These are phyloP conservation scores for Emericellopsis terricola DNA, from an alignment of 495 filamentous ascomycete species.

Conservation along the genomic window DNA sequence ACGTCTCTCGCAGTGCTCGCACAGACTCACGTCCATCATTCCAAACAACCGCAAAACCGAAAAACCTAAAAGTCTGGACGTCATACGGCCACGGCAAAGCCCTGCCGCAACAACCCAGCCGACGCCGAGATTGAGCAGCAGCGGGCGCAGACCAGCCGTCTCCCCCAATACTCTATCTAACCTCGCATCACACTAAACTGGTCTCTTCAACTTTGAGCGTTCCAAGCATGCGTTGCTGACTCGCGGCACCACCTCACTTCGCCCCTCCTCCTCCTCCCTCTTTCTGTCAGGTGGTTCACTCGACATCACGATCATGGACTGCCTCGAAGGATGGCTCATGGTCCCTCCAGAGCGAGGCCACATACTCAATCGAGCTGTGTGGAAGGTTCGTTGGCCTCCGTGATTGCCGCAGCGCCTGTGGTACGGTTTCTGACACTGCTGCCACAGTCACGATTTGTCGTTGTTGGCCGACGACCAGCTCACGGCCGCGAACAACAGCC, in stretches of 20 bases:
- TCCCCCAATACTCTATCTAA: too few relatives aligned
- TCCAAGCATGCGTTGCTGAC: constrained; percentile 1
- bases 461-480: constrained; percentile 17
- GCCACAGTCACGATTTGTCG: constrained; percentile 25
- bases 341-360: constrained; percentile 36
- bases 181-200: too few relatives aligned
- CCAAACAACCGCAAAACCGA: too few relatives aligned
- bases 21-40: too few relatives aligned
- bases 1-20: too few relatives aligned
- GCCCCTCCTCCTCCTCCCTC: neutral
- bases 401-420: neutral
- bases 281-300: neutral
- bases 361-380: constrained; percentile 34
- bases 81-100: too few relatives aligned
- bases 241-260: neutral
- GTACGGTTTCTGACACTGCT: constrained; percentile 1
- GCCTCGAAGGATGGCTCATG: constrained; percentile 33
- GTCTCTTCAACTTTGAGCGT: too few relatives aligned
- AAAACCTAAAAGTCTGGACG: too few relatives aligned
- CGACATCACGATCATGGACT: constrained; percentile 28
- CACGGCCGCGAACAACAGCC: constrained; percentile 3
- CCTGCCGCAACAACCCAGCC: too few relatives aligned
- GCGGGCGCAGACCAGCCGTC: too few relatives aligned
- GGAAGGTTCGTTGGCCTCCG: constrained; percentile 26
- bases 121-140: too few relatives aligned